Evolutionary conservation across 805 yeast species (phyloP), one percentile per base, ranked within the genome.

Genomic region (Maudiozyma turicensis): DNA sequence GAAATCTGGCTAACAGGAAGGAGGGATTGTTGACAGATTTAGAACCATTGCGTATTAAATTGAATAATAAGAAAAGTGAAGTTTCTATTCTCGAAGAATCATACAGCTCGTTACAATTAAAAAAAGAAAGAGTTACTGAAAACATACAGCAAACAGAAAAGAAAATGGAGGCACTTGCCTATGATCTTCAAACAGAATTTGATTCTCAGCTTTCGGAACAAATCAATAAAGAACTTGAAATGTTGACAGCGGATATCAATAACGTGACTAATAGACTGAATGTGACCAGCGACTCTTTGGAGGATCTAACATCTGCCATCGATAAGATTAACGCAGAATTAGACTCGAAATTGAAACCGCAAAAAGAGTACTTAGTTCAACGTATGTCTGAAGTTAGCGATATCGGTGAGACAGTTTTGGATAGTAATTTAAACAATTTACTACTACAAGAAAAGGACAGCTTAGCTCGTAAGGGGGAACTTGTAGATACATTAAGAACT

Each of bases 161-260:
- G 5, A 80, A 77, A 55, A 59, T 74, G 40, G 55, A 58, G 6
- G 76, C 76, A 13, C 75, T 72, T 48, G 54, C 66, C 28, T 52
- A 58, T 1, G 96, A 89, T 60, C 52, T 80, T 44, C 48, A 58
- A 1, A 68, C 81, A 5, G 72, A 72, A 1, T 87, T 88, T 57
- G 68, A 75, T 15, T 74, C 75, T 43, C 71, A 72, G 1, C 64
- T 88, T 39, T 67, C 81, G 0, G 50, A 58, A 0, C 73, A 66
- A 0, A 95, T 89, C 55, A 61, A 69, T 7, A 48, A 55, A 0
- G 69, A 66, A 35, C 69, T 82, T 42, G 71, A 73, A 44, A 54
- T 55, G 5, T 51, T 75, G 3, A 73, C 72, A 0, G 67, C 66
- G 3, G 54, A 65, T 38, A 64, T 80, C 20, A 61, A 74, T 0